These are phyloP conservation scores for Phaffia australis DNA, from an alignment of 768 basidiomycete species.

Conservation along the genomic window DNA sequence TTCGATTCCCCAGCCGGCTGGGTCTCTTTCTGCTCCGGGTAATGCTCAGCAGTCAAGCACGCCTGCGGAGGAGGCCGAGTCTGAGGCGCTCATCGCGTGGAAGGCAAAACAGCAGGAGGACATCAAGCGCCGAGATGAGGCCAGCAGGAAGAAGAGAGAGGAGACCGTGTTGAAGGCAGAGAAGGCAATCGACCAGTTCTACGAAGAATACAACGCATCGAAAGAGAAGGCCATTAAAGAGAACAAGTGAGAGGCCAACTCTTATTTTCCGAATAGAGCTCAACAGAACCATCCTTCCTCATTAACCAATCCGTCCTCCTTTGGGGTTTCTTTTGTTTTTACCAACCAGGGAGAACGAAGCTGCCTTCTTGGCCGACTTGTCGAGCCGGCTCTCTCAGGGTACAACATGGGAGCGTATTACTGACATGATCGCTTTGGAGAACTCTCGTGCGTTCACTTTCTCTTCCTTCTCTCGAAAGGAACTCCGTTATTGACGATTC, in stretches of 20 bases:
- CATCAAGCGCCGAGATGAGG: conserved; percentile 23
- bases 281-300: neutral
- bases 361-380: conserved; percentile 61
- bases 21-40: neutral
- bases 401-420: conserved; percentile 94
- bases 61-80: conserved; percentile 10
- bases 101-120: conserved; percentile 18
- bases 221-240: conserved; percentile 83
- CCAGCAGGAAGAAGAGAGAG: conserved; percentile 17
- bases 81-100: conserved; percentile 18
- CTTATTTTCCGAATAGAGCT: neutral
- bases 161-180: conserved; percentile 26
- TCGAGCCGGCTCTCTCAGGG: conserved; percentile 69
- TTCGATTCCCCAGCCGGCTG: neutral
- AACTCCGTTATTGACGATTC: neutral
- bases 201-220: conserved; percentile 54
- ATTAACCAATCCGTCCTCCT: no score
- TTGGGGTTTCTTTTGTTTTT: neutral
- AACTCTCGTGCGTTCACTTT: conserved; percentile 54
- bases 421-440: conserved; percentile 69
- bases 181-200: conserved; percentile 38
- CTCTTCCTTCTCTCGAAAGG: neutral
- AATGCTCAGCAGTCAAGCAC: neutral
- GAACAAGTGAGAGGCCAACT: conserved; percentile 65
- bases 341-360: conserved; percentile 67